Conservation (phyloP, 2,329 filamentous ascomycete genomes). For the Septoria petroselini region DNA sequence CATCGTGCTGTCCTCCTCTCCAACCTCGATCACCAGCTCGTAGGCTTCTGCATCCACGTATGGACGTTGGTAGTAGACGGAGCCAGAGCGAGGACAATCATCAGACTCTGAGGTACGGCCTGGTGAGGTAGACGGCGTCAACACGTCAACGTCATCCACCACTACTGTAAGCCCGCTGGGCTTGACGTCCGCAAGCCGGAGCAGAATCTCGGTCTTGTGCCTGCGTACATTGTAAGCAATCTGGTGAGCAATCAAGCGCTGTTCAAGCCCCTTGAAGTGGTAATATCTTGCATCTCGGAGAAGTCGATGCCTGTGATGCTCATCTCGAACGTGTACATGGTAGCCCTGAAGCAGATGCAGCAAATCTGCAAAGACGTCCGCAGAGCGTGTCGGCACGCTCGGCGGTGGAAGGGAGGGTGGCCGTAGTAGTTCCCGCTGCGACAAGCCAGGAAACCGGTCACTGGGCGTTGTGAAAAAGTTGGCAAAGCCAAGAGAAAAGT, state of each 20-base stretch:
- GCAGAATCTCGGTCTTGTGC: conserved; percentile 67
- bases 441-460: conserved; percentile 81
- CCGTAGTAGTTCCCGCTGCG: conserved; percentile 72
- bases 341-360: conserved; percentile 81
- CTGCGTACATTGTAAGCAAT: conserved; percentile 72
- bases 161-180: conserved; percentile 75
- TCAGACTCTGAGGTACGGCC: conserved; percentile 17
- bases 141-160: conserved; percentile 41
- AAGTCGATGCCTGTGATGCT: conserved; percentile 72
- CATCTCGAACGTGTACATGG: conserved; percentile 69
- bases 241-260: conserved; percentile 73
- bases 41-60: conserved; percentile 73
- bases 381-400: conserved; percentile 72
- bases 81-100: conserved; percentile 42
- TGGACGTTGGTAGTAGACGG: conserved; percentile 77
- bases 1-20: conserved; percentile 55
- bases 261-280: conserved; percentile 86
- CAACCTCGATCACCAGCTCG: conserved; percentile 78
- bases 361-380: conserved; percentile 80
- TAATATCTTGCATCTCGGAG: conserved; percentile 88
- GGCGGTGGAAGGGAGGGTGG: conserved; percentile 85
- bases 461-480: conserved; percentile 78
- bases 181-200: conserved; percentile 82
- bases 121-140: conserved; percentile 26
- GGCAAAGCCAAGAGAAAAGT: conserved; percentile 86